phyloP scores from a whole-genome alignment of 2,329 filamentous ascomycete species.

The Hypoxylon sp. region DNA sequence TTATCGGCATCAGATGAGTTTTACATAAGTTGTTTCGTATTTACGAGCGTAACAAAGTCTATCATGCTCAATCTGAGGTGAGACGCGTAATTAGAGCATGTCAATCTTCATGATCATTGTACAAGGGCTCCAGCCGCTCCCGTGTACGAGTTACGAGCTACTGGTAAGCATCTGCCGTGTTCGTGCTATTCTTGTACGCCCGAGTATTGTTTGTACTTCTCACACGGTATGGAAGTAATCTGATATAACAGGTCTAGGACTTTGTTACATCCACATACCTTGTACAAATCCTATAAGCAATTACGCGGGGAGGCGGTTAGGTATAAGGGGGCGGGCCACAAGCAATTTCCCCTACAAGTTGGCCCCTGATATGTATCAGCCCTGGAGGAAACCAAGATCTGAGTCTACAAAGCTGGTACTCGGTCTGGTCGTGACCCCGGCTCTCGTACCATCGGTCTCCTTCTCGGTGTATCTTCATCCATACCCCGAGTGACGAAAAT shows the following conservation, averaged over 20 bases:
- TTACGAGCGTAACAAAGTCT: constrained; percentile 2
- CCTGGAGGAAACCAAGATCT: constrained; percentile 18
- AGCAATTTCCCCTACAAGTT: constrained; percentile 28
- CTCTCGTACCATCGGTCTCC: constrained; percentile 9
- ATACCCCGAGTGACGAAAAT: constrained; percentile 17
- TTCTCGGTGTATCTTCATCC: constrained; percentile 12
- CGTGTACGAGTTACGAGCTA: neutral
- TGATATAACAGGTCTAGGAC: neutral
- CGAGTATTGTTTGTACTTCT: constrained; percentile 10
- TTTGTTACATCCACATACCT: constrained; percentile 10
- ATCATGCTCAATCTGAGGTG: constrained; percentile 15
- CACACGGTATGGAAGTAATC: constrained; percentile 8
- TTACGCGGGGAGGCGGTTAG: constrained; percentile 31
- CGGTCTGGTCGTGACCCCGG: constrained; percentile 12
- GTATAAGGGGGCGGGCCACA: constrained; percentile 28
- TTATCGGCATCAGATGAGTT: constrained; percentile 9
- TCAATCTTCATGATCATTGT: constrained; percentile 13
- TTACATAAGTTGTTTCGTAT: constrained; percentile 1
- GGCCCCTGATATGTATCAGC: constrained; percentile 35
- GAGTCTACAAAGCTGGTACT: neutral
- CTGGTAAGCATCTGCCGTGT: constrained; percentile 4
- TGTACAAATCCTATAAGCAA: constrained; percentile 5
- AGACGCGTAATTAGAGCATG: constrained; percentile 10
- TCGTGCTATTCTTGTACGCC: neutral
- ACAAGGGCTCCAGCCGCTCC: neutral